Percentiles rank a stretch among this genome's conserved stretches.
Evolutionary conservation across 208 protist genomes (phyloP).

Genomic region (Crithidia sp.): DNA sequence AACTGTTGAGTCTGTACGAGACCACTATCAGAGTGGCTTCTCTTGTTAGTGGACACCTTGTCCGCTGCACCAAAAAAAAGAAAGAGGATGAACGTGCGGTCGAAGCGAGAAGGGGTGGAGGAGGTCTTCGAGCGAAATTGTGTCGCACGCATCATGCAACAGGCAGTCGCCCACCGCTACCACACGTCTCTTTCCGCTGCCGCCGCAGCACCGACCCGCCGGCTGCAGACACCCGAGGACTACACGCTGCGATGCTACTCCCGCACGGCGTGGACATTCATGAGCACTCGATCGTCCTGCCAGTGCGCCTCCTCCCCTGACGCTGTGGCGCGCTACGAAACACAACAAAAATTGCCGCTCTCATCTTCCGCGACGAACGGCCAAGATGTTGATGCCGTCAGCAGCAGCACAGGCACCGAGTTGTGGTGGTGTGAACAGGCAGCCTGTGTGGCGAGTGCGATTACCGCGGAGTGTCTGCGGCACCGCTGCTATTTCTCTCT

Average conservation of each 20-base stretch:
- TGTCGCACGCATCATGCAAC: slow-evolving; percentile 16
- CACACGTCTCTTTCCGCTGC: background rate
- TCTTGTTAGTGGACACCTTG: too few species aligned
- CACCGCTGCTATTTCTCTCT: slow-evolving; percentile 24
- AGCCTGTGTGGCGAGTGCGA: background rate
- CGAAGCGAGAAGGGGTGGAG: slow-evolving; percentile 44
- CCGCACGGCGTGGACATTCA: slow-evolving; percentile 21
- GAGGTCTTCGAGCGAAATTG: slow-evolving; percentile 26
- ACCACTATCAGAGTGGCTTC: too few species aligned
- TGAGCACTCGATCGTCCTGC: background rate
- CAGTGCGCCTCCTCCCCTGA: background rate
- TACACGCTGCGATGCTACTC: slow-evolving; percentile 33
- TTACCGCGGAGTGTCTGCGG: slow-evolving; percentile 29
- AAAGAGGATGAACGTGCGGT: slow-evolving; percentile 35
- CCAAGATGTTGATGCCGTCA: too few species aligned
- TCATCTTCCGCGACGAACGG: too few species aligned
- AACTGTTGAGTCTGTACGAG: too few species aligned
- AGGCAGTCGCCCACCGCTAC: slow-evolving; percentile 15
- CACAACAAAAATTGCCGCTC: too few species aligned
- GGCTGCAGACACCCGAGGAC: slow-evolving; percentile 15
- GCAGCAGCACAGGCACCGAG: background rate
- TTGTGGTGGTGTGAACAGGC: slow-evolving; percentile 22
- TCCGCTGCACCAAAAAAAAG: background rate
- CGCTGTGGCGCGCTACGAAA: background rate
- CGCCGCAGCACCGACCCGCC: background rate